A percentile compares a stretch with the other conserved stretches of the same genome.
Conservation (phyloP, 257 asterid genomes). For the Salvia miltiorrhiza region DNA sequence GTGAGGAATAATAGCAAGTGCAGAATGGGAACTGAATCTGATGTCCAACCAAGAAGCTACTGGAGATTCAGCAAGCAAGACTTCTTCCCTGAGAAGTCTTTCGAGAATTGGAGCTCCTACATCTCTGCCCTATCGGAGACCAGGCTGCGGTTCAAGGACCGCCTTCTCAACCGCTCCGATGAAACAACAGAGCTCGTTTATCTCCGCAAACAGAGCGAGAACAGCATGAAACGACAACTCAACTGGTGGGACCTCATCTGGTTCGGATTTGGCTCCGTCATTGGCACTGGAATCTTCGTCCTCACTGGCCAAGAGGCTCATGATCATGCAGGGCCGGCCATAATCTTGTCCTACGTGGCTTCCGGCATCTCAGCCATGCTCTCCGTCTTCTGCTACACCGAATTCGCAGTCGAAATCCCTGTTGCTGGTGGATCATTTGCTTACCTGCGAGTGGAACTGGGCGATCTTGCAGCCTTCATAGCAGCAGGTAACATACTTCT, state of each 20-base stretch:
- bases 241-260: constrained; percentile 73
- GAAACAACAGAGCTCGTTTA: constrained; percentile 41
- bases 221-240: constrained; percentile 61
- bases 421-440: constrained; percentile 65
- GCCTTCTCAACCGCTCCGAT: constrained; percentile 44
- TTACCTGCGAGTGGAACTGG: constrained; percentile 55
- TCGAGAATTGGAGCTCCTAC: constrained; percentile 44
- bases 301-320: constrained; percentile 64
- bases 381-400: constrained; percentile 65
- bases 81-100: constrained; percentile 53
- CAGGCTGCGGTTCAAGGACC: constrained; percentile 42
- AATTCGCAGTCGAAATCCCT: constrained; percentile 55
- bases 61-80: constrained; percentile 71
- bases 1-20: background rate
- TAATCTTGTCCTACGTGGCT: constrained; percentile 48
- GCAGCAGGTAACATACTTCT: constrained; percentile 61
- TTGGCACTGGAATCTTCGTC: constrained; percentile 64
- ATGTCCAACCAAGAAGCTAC: constrained; percentile 39
- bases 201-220: constrained; percentile 55
- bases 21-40: constrained; percentile 28
- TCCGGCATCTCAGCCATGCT: constrained; percentile 67
- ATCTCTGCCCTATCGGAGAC: constrained; percentile 41
- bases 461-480: constrained; percentile 56
- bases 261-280: constrained; percentile 69
- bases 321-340: constrained; percentile 62